Base-by-base conservation (phyloP, 257 asterid genomes). In the Nicotiana paniculata region DNA sequence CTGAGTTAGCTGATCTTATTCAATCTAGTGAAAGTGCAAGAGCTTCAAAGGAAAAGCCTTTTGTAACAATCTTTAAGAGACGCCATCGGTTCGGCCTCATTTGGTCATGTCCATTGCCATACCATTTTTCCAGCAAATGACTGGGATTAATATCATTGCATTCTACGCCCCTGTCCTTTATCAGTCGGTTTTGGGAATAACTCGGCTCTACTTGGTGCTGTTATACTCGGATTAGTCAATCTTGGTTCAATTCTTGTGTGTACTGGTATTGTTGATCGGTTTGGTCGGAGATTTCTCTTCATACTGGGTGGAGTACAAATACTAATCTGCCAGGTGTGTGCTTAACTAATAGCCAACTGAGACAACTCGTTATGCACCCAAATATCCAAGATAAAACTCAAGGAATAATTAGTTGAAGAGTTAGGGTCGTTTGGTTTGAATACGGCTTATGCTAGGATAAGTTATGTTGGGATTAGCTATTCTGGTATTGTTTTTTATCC, bases 81-180 rank as follows among this genome's bases (percentile, higher is more conserved):
- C 83, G 87, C 65, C 91, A 93, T 13, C 77, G 96, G 30, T 28
- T 28, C 30, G 30, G 43, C 99, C 99, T 68, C 98, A 88, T 35
- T 82, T 95, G 32, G 43, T 92, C 82, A 93, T 95, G 74, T 90
- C 99, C 7, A 82, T 92, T 2, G 88, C 91, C 55, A 72, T 93
- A 83, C 93, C 91, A 97, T 81, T 93, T 13, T 95, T 95, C 88
- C 98, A 95, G 83, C 97, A 93, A 64, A 88, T 90, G 75, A 95
- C 97, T 0, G 97, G 98, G 57, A 95, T 92, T 88, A 92, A 95
- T 24, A 95, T 97, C 2, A 92, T 95, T 66, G 92, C 93, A 97
- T 95, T 93, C 84, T 93, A 95, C 18, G 94, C 98, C 7, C 97
- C 98, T 0, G 97, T 95, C 13, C 84, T 95, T 11, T 93, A 84